Evolutionary conservation across 306 rosid genomes (phyloP).

Genomic region (peach (Prunus persica)): Prunus_persica_NCBIv2 NC_034010.1:22836001-22836500

Average conservation of each 20-base stretch:
- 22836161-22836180: slow-evolving; percentile 36
- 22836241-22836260: slow-evolving; percentile 63
- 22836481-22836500: slow-evolving; percentile 81
- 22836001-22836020: slow-evolving; percentile 21
- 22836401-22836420: background rate
- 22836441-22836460: slow-evolving; percentile 83
- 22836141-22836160: slow-evolving; percentile 82
- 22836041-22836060: slow-evolving; percentile 40
- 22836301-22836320: slow-evolving; percentile 82
- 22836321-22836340: slow-evolving; percentile 17
- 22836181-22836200: background rate
- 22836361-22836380: background rate
- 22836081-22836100: slow-evolving; percentile 70
- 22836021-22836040: slow-evolving; percentile 29
- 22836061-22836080: slow-evolving; percentile 46
- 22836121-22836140: slow-evolving; percentile 93
- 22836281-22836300: slow-evolving; percentile 64
- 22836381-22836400: background rate
- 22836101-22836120: slow-evolving; percentile 82
- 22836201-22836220: background rate
- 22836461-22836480: slow-evolving; percentile 89
- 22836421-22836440: slow-evolving; percentile 74
- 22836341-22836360: background rate
- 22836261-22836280: slow-evolving; percentile 49
- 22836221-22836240: background rate